Evolutionary conservation across 768 basidiomycete species (phyloP).

Genomic region (Mycena filopes): DNA sequence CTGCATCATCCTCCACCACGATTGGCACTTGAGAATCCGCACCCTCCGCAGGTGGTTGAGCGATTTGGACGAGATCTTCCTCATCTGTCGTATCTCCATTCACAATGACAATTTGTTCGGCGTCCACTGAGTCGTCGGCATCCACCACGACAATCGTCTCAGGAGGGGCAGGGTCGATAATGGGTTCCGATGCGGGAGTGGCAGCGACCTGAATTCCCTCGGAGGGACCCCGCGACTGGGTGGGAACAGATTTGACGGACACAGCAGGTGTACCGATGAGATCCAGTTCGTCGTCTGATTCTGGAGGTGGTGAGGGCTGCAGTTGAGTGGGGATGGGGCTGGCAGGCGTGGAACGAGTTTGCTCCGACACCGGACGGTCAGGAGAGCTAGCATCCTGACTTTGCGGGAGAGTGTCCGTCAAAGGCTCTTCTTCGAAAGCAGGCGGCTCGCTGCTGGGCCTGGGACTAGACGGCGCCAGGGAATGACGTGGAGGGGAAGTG

Average conservation of each 20-base stretch:
- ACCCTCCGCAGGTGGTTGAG: conserved; percentile 12
- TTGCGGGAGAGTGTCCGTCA: conserved; percentile 15
- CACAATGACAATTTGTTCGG: conserved; percentile 14
- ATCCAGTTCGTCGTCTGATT: conserved; percentile 52
- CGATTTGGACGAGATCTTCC: conserved; percentile 29
- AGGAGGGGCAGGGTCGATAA: conserved; percentile 9
- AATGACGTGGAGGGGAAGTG: conserved; percentile 6
- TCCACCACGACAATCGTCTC: conserved; percentile 25
- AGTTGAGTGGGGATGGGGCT: conserved; percentile 26
- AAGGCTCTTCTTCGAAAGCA: conserved; percentile 1
- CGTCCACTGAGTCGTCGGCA: conserved; percentile 23
- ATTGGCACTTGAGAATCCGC: conserved; percentile 21
- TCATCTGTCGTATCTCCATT: conserved; percentile 30
- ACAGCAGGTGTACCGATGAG: conserved; percentile 45
- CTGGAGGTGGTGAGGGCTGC: conserved; percentile 15
- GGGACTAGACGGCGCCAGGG: conserved; percentile 6
- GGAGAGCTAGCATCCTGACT: conserved; percentile 20
- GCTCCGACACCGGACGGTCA: conserved; percentile 6
- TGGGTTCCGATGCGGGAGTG: not conserved
- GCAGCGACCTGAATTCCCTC: conserved; percentile 8
- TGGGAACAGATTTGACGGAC: conserved; percentile 24
- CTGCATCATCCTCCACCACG: conserved; percentile 22
- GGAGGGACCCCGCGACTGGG: conserved; percentile 28
- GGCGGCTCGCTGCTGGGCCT: conserved; percentile 13
- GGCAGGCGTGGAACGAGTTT: conserved; percentile 18